A percentile compares a stretch with the other conserved stretches of the same genome.
These are phyloP conservation scores for Dichotomocladium elegans DNA, from an alignment of 371 early-diverging fungal species.

Conservation along the genomic window DNA sequence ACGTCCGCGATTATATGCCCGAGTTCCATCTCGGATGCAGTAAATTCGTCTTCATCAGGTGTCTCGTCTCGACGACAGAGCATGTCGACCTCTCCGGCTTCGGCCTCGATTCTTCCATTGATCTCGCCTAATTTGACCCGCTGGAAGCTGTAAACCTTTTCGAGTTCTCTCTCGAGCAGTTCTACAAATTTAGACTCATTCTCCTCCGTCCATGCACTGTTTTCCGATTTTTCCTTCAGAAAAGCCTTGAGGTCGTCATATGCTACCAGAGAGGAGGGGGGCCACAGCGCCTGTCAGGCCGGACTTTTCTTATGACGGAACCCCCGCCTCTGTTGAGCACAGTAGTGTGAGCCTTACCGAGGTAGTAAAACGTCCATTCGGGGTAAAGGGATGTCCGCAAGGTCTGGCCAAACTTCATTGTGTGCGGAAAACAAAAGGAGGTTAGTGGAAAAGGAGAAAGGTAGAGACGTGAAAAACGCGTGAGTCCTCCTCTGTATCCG, in stretches of 20 bases:
- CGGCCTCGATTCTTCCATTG: slow-evolving; percentile 74
- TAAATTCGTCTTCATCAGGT: slow-evolving; percentile 62
- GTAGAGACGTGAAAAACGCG: slow-evolving; percentile 2
- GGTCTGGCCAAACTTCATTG: slow-evolving; percentile 91
- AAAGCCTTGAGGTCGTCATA: slow-evolving; percentile 83
- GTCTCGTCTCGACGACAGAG: slow-evolving; percentile 65
- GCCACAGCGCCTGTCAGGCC: too few relatives aligned
- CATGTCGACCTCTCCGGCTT: slow-evolving; percentile 52
- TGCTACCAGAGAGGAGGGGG: slow-evolving; percentile 17
- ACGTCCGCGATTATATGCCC: slow-evolving; percentile 85
- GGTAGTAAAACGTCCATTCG: slow-evolving; percentile 71
- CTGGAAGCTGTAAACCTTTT: slow-evolving; percentile 90
- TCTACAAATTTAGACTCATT: slow-evolving; percentile 88
- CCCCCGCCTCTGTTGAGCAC: background rate
- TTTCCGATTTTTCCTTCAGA: slow-evolving; percentile 57
- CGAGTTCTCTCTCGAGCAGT: slow-evolving; percentile 84
- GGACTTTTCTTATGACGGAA: background rate
- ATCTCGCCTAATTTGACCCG: slow-evolving; percentile 89
- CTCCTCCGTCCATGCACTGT: slow-evolving; percentile 58
- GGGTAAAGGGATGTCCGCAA: slow-evolving; percentile 69
- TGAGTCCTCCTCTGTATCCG: too few relatives aligned
- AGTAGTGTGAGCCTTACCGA: slow-evolving; percentile 22
- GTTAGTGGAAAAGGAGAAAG: slow-evolving; percentile 4
- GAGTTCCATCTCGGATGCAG: slow-evolving; percentile 77
- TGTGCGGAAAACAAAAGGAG: slow-evolving; percentile 4